These are phyloP conservation scores for Luvunga scandens DNA, from an alignment of 345 rosid species.

Conservation along the genomic window DNA sequence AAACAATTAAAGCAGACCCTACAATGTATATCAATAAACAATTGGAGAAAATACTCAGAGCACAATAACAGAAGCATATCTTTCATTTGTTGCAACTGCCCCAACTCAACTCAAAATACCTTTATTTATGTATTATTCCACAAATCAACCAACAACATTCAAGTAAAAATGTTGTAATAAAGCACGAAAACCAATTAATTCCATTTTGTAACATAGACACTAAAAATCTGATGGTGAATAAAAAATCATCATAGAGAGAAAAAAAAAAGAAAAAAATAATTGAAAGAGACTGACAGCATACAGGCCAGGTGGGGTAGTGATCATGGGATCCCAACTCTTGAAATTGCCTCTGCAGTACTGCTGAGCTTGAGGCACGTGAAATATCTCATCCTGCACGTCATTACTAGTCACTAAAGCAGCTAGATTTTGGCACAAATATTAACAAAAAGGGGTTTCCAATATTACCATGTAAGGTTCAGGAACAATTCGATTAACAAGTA, in stretches of 20 bases:
- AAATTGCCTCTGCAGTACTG: conserved; percentile 74
- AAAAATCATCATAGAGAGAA: not conserved
- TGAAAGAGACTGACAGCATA: conserved; percentile 23
- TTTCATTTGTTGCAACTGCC: not conserved
- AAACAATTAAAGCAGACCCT: not conserved
- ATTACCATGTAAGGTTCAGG: conserved; percentile 86
- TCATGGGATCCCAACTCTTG: conserved; percentile 96
- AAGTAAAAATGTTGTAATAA: not conserved
- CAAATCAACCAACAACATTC: not conserved
- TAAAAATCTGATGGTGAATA: not conserved
- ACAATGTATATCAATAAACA: not conserved
- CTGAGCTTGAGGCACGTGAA: conserved; percentile 90
- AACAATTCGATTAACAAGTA: conserved; percentile 67
- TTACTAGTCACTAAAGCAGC: not conserved
- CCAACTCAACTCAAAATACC: not conserved
- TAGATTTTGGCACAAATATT: not conserved
- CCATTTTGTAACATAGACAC: not conserved
- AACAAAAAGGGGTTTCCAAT: not conserved
- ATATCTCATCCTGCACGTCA: conserved; percentile 81
- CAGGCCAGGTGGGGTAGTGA: conserved; percentile 98
- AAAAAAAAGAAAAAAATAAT: not conserved
- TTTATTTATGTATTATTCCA: not conserved
- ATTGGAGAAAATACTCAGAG: no score
- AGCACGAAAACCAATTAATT: not conserved
- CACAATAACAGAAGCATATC: no score